Base-by-base conservation (phyloP, 140 eudicot species). In the Flaveria floridana region DNA sequence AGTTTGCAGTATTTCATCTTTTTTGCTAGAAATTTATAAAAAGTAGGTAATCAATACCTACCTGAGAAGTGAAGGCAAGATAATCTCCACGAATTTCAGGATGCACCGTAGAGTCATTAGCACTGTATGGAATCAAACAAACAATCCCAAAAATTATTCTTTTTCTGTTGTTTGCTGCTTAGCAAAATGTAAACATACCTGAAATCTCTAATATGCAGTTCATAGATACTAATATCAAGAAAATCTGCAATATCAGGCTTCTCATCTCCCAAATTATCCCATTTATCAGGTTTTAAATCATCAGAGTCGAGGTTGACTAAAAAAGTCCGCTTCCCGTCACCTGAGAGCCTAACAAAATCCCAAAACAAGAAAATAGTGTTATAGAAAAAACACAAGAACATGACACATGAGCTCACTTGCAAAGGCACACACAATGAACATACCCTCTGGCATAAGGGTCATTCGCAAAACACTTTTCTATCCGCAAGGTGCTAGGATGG, bases 401-500 rank as follows among this genome's bases (percentile, higher is more conserved):
- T 16, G 51, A 19, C 53, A 39, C 13, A 41, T 2, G 66, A 30
- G 44, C 2, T 7, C n/a, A 69, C 39, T 67, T 39, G 50, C 50
- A 65, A 62, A 48, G 57, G 47, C 76, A 12, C 28, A 65, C 25
- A 53, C 14, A 7, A 15, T 12, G 37, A 12, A 69, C 83, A 61
- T 90, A 94, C 99, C 99, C 99, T 85, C 96, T 84, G 20, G 99
- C 99, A 83, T 94, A 94, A 71, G 99, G 99, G 82, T 94, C 99
- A 82, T 88, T 94, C n/a, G 86, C 96, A 70, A 85, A 78, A 79
- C 99, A 94, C 47, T 80, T 90, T 76, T 90, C 97, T 75, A 94
- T 78, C 68, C 47, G 70, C 79, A 86, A 84, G 55, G 99, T 94
- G 82, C 86, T 88, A 39, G 86, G 91, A 77, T 94, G 96, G 84